Conservation (phyloP, 257 asterid species). For the Anisodus tanguticus region DNA sequence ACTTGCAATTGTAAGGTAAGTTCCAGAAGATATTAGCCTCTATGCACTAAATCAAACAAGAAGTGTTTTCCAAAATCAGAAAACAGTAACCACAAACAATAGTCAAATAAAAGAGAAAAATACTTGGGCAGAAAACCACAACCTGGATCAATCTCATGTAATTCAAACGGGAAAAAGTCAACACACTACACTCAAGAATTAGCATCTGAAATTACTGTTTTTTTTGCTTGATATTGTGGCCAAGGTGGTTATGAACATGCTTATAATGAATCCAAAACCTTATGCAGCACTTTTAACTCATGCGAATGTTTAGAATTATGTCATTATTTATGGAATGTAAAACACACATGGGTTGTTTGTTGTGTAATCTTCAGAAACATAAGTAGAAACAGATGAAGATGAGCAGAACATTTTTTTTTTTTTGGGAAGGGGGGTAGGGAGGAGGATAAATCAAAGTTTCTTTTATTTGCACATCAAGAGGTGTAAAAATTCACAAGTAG, state of each 20-base stretch:
- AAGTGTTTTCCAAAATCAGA: background rate
- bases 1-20: background rate
- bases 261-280: background rate
- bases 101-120: background rate
- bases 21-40: background rate
- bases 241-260: background rate
- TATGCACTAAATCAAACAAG: constrained; percentile 16
- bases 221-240: background rate
- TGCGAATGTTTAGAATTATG: background rate
- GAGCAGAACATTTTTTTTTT: too few relatives aligned
- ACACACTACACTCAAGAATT: background rate
- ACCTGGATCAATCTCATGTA: background rate
- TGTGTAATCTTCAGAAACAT: constrained; percentile 2
- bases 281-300: background rate
- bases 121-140: constrained; percentile 1
- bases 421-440: too few relatives aligned
- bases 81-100: background rate
- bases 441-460: background rate
- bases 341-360: background rate
- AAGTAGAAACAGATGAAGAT: background rate
- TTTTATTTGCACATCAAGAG: background rate
- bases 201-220: background rate
- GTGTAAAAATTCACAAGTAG: background rate
- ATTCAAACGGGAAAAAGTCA: background rate
- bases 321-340: background rate